Evolutionary conservation across 2,329 filamentous ascomycete genomes (phyloP).

Genomic region (Aureobasidium vineae): DNA sequence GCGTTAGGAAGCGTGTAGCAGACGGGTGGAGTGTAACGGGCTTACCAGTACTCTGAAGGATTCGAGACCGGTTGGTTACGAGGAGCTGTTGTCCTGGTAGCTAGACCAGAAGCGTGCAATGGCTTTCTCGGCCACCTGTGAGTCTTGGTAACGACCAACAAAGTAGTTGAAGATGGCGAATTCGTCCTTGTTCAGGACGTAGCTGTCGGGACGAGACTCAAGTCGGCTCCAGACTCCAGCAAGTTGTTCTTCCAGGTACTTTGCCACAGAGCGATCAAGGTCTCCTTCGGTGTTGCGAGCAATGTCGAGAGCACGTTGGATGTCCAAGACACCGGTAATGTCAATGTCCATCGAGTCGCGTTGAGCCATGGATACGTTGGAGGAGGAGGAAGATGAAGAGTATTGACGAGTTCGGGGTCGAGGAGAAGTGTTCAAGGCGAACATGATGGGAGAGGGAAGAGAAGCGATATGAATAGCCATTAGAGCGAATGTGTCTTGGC

Average conservation of each 20-base stretch:
- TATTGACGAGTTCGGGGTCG: constrained; percentile 6
- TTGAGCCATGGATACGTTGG: constrained; percentile 9
- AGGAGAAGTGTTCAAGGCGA: constrained; percentile 23
- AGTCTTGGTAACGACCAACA: constrained; percentile 62
- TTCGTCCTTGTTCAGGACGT: constrained; percentile 72
- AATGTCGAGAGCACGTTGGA: constrained; percentile 69
- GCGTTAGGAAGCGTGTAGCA: constrained; percentile 10
- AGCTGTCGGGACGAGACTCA: constrained; percentile 62
- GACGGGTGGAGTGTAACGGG: not conserved
- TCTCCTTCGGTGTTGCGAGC: constrained; percentile 71
- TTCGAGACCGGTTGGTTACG: not conserved
- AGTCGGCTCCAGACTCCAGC: constrained; percentile 67
- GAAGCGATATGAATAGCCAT: constrained; percentile 25
- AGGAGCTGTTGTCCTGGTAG: constrained; percentile 35
- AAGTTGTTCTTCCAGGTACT: constrained; percentile 65
- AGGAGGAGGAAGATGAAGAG: constrained; percentile 29
- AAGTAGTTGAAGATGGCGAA: constrained; percentile 88
- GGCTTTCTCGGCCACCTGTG: constrained; percentile 51
- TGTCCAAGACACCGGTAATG: constrained; percentile 46
- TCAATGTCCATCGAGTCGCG: constrained; percentile 31
- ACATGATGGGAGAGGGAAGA: constrained; percentile 30
- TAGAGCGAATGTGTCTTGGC: constrained; percentile 18
- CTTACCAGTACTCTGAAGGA: not conserved
- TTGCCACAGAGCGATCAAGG: constrained; percentile 60
- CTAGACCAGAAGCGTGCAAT: constrained; percentile 59